Percentiles rank a stretch among this genome's conserved stretches.
phyloP scores from a whole-genome alignment of 2,329 filamentous ascomycete genomes.

The Hypoxylon sp. region DNA sequence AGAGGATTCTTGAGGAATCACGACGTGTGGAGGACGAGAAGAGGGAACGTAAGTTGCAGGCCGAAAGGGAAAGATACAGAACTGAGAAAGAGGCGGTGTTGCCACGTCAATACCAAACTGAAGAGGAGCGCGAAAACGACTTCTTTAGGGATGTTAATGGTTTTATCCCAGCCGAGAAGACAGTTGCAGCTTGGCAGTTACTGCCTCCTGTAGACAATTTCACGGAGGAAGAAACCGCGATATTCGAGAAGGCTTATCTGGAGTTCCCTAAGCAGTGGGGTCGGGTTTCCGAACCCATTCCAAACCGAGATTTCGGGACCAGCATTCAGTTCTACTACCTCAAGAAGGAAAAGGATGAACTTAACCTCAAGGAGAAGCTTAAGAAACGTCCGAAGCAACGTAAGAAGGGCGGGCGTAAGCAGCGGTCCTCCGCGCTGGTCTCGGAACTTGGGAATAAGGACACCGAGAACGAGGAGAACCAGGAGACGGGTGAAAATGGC shows the following conservation, averaged over 20 bases:
- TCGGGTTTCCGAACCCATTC: conserved; percentile 73
- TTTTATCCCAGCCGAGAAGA: conserved; percentile 68
- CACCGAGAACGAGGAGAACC: conserved; percentile 63
- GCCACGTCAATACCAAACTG: conserved; percentile 72
- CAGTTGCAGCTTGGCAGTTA: conserved; percentile 75
- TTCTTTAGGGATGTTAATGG: conserved; percentile 73
- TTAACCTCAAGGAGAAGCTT: conserved; percentile 79
- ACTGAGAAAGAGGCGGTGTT: conserved; percentile 78
- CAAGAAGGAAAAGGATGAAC: conserved; percentile 78
- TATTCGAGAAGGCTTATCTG: conserved; percentile 78
- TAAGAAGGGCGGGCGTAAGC: conserved; percentile 66
- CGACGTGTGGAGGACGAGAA: conserved; percentile 75
- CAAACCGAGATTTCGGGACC: conserved; percentile 75
- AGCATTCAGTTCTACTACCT: conserved; percentile 90
- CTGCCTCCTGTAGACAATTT: conserved; percentile 79
- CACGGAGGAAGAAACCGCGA: conserved; percentile 71
- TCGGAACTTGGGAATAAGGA: conserved; percentile 71
- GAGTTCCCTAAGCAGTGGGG: conserved; percentile 86
- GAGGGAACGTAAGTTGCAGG: conserved; percentile 70
- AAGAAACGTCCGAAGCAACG: conserved; percentile 69
- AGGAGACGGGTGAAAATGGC: conserved; percentile 66
- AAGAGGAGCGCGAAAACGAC: conserved; percentile 65
- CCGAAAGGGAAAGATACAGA: conserved; percentile 74
- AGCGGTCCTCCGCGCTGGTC: conserved; percentile 70
- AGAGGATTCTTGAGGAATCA: conserved; percentile 76